Evolutionary conservation across 192 early-diverging fungal species (phyloP), one percentile per base, ranked within the genome.

Genomic region (Backusella liffmaniae): DNA sequence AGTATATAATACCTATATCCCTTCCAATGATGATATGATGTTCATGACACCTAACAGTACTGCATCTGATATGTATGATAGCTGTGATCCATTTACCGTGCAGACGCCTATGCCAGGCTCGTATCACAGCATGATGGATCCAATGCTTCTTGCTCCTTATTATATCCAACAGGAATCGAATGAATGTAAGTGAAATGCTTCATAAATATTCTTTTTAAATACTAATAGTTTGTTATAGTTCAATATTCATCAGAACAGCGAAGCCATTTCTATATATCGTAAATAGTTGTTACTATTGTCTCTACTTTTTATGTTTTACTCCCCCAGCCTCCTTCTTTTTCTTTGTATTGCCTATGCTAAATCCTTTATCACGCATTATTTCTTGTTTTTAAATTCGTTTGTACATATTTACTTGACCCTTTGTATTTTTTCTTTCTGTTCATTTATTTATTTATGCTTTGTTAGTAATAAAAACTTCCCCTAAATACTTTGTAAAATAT

Each of bases 121-220:
- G 42, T 71, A 71, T 15, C 26, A 71, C 70, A 49, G 13, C 39
- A 49, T 71, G 70, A 71, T 71, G 70, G 49, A 71, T 32, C 70
- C 70, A 32, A 71, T 49, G 70, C 70, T 49, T 29, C 29, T 71
- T 32, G 35, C 70, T 39, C 70, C 70, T 71, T 71, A 71, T 26
- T 71, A 42, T 71, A 62, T 46, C 10, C 39, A 41, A 49, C 15
- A 29, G 30, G 56, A 62, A 12, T 62, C 56, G 26, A 62, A 62
- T 13, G 56, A 62, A 62, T 29, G 56, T 62, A 62, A 62, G 56
- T 13, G 12, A 62, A 29, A 13, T 62, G 23, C 23, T 29, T 29
- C 26, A 12, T 62, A 12, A n/a, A 16, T 62, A 21, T 56, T 21
- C 0, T 29, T 8, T 29, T 62, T 53, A 53, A 10, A 29, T 62